A percentile compares a stretch with the other conserved stretches of the same genome.
phyloP scores from a whole-genome alignment of 2,329 filamentous ascomycete species.

The Metarhizium album region DNA sequence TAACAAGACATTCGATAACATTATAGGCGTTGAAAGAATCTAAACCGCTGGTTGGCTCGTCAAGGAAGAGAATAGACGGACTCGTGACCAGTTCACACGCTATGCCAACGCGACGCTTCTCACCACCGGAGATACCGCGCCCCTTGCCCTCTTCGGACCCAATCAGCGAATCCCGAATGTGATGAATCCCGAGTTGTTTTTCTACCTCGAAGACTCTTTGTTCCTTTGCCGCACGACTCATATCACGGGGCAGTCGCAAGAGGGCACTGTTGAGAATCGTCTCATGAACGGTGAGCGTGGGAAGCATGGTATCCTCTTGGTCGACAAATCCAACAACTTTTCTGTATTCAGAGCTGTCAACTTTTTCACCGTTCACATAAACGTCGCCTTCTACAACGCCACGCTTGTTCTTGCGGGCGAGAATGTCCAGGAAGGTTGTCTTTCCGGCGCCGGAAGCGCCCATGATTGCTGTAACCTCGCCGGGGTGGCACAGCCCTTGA shows the following conservation, averaged over 20 bases:
- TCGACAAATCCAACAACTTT: slow-evolving; percentile 94
- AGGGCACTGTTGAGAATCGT: slow-evolving; percentile 92
- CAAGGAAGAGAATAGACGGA: slow-evolving; percentile 91
- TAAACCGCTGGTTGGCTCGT: slow-evolving; percentile 91
- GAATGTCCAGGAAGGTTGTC: slow-evolving; percentile 91
- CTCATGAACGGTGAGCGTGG: slow-evolving; percentile 93
- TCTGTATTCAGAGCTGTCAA: slow-evolving; percentile 74
- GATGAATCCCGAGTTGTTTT: slow-evolving; percentile 85
- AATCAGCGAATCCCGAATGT: slow-evolving; percentile 90
- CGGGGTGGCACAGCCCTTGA: slow-evolving; percentile 78
- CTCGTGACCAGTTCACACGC: slow-evolving; percentile 96
- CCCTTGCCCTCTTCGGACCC: slow-evolving; percentile 92
- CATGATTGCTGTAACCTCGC: slow-evolving; percentile 97
- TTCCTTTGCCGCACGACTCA: slow-evolving; percentile 80
- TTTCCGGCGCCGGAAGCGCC: slow-evolving; percentile 95
- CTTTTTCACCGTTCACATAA: slow-evolving; percentile 86
- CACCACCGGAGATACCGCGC: slow-evolving; percentile 90
- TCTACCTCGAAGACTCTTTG: slow-evolving; percentile 88
- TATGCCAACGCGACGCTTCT: slow-evolving; percentile 92
- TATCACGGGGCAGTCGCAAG: slow-evolving; percentile 81
- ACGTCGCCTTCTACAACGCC: slow-evolving; percentile 71
- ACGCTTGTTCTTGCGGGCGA: slow-evolving; percentile 94
- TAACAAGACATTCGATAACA: slow-evolving; percentile 91
- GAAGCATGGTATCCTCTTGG: slow-evolving; percentile 93
- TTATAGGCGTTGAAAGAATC: slow-evolving; percentile 98